Conservation (phyloP, 208 protist genomes). For the Trypanosoma boissoni region DNA sequence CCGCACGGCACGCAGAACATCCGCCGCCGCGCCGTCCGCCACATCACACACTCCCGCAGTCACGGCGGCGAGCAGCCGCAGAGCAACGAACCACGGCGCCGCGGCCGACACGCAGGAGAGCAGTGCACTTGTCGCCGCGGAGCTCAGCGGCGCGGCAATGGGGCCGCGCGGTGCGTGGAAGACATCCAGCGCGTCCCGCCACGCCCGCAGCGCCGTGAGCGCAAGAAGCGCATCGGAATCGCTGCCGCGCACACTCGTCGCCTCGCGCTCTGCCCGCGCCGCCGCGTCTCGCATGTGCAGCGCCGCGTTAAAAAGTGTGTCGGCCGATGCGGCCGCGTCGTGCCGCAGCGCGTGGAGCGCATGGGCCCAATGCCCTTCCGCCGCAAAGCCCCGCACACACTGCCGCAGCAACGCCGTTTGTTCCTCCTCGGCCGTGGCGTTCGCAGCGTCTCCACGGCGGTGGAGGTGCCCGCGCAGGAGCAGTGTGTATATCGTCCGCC, state of each 20-base stretch:
- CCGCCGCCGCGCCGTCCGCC: neutral
- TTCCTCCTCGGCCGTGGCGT: neutral
- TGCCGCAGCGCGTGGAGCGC: slow-evolving; percentile 17
- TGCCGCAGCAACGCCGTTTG: slow-evolving; percentile 9
- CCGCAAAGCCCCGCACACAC: slow-evolving; percentile 14
- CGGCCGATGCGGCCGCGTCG: slow-evolving; percentile 1
- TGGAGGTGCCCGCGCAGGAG: neutral
- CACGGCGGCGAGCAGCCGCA: slow-evolving; percentile 3
- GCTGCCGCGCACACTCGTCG: neutral
- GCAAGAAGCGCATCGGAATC: slow-evolving; percentile 12
- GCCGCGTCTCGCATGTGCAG: slow-evolving; percentile 16
- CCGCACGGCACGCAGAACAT: slow-evolving; percentile 21
- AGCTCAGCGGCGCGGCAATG: neutral
- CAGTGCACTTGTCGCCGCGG: slow-evolving; percentile 7
- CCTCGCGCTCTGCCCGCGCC: slow-evolving; percentile 14
- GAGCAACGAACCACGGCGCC: slow-evolving; percentile 14
- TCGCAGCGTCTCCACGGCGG: neutral
- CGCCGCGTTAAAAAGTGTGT: slow-evolving; percentile 8
- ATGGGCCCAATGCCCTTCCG: slow-evolving; percentile 10
- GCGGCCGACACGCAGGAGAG: slow-evolving; percentile 22
- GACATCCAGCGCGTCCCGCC: slow-evolving; percentile 14
- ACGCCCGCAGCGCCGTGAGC: slow-evolving; percentile 16
- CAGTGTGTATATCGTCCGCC: slow-evolving; percentile 1
- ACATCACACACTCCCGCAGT: neutral
- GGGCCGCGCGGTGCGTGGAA: neutral